Evolutionary conservation across 2,329 filamentous ascomycete species (phyloP), one percentile per base, ranked within the genome.

Genomic region (Helotiales sp.): DNA sequence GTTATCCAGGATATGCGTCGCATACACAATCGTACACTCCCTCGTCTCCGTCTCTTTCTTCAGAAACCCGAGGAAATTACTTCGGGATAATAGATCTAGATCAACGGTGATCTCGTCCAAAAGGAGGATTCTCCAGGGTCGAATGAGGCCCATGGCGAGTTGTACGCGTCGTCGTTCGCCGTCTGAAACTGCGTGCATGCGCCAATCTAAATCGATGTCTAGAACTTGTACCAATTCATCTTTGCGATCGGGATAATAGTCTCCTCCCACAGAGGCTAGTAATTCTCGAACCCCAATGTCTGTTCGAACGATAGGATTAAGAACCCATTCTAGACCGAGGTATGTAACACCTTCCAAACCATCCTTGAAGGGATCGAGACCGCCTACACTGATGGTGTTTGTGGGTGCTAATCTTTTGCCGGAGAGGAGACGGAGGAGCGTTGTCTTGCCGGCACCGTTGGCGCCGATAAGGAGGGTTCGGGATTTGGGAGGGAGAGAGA

Each of bases 101-200:
- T 99, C 95, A 8, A 99, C 95, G 0, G 95, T 99, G 73, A 98
- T 96, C 74, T 98, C 93, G 71, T 99, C 95, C 38, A 99, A 82
- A 53, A 99, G 79, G 27, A 99, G 78, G 3, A 99, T 88, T 10
- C 85, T 87, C 95, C 95, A 99, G 0, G 95, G 95, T 2, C 93
- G 81, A 44, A 99, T 75, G 8, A 99, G 79, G 0, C 95, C 95
- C 95, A 99, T 99, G 60, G 93, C 93, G 7, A 99, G 81, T 78
- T 99, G 95, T 5, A 99, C 95, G 17, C 95, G 82, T 15, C 95
- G 82, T 15, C 95, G 79, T 78, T 99, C 95, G 52, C 95, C 95
- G 70, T 99, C 95, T 1, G 86, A 91, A 5, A 99, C 93, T 47
- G 93, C 90, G 73, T 97, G 93, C 90, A 99, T 95, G 68, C 93